Evolutionary conservation across 1,284 basidiomycete genomes (phyloP).

Genomic region (Moniliophthora roreri): DNA sequence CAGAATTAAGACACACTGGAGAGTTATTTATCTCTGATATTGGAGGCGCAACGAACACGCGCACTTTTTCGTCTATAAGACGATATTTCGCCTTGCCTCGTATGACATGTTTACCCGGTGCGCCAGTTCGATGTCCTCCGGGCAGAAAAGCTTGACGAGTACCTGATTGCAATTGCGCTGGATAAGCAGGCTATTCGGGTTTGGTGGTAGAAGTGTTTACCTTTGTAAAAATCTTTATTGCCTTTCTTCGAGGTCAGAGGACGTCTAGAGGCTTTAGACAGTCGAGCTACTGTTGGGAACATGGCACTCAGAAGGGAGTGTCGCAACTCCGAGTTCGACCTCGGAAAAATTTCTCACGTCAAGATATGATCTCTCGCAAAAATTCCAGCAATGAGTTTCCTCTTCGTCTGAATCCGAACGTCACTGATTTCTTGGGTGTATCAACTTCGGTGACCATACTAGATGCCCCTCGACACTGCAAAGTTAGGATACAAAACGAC

Average conservation of each 20-base stretch:
- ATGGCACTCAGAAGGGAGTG: constrained; percentile 33
- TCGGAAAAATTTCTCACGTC: no score
- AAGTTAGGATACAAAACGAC: no score
- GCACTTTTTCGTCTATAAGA: constrained; percentile 78
- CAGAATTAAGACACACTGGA: constrained; percentile 46
- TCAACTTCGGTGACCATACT: no score
- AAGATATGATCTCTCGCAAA: no score
- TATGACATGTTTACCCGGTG: constrained; percentile 81
- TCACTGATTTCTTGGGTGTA: no score
- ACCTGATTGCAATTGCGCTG: constrained; percentile 42
- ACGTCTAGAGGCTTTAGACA: constrained; percentile 79
- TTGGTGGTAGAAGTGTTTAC: constrained; percentile 34
- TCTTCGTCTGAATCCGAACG: no score
- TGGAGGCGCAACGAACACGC: constrained; percentile 81
- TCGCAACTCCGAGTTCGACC: no score
- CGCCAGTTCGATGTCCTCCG: constrained; percentile 83
- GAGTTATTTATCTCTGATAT: constrained; percentile 63
- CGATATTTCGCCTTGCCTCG: constrained; percentile 77
- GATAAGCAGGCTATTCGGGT: background rate
- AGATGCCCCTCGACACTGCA: no score
- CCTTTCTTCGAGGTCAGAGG: constrained; percentile 82
- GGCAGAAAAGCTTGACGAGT: constrained; percentile 81
- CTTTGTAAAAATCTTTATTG: constrained; percentile 95
- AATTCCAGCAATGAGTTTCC: no score
- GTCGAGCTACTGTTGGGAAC: constrained; percentile 64